phyloP scores from a whole-genome alignment of 306 rosid species.

The Dryas alaskensis region DNA sequence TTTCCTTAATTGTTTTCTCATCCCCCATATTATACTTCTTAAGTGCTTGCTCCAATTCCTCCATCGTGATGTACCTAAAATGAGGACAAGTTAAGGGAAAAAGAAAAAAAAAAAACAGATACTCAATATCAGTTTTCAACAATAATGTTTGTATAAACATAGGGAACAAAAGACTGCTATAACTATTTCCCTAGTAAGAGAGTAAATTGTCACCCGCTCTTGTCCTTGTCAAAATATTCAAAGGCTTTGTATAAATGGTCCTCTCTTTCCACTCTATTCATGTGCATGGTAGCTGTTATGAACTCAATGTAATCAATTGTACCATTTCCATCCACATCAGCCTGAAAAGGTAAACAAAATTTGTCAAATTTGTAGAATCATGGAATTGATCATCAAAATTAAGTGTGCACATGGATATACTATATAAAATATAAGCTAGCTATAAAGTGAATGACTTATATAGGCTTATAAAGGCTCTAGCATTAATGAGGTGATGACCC shows the following conservation, averaged over 20 bases:
- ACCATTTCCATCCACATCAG: constrained; percentile 96
- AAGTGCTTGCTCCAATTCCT: constrained; percentile 84
- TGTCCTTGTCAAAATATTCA: constrained; percentile 84
- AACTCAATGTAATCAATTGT: constrained; percentile 89
- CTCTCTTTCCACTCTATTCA: constrained; percentile 93
- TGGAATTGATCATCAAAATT: constrained; percentile 17
- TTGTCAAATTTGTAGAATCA: constrained; percentile 11
- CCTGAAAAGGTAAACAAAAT: constrained; percentile 50
- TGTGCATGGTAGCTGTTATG: constrained; percentile 94
- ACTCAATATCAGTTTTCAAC: not conserved
- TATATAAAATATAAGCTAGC: not conserved
- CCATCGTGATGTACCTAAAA: constrained; percentile 75
- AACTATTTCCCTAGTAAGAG: not conserved
- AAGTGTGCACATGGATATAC: constrained; percentile 1
- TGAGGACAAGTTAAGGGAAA: constrained; percentile 17
- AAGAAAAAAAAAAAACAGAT: constrained; percentile 2
- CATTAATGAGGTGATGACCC: not conserved
- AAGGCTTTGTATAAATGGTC: constrained; percentile 90
- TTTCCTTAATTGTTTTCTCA: constrained; percentile 85
- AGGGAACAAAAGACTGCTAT: not conserved
- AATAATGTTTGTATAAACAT: not conserved
- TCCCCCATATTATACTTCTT: constrained; percentile 92
- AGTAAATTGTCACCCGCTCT: constrained; percentile 68
- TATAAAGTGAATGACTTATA: not conserved
- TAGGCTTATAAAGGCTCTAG: not conserved